A percentile compares a stretch with the other conserved stretches of the same genome.
phyloP scores from a whole-genome alignment of 805 yeast species.

The Yamadazyma paraphyllophila region DNA sequence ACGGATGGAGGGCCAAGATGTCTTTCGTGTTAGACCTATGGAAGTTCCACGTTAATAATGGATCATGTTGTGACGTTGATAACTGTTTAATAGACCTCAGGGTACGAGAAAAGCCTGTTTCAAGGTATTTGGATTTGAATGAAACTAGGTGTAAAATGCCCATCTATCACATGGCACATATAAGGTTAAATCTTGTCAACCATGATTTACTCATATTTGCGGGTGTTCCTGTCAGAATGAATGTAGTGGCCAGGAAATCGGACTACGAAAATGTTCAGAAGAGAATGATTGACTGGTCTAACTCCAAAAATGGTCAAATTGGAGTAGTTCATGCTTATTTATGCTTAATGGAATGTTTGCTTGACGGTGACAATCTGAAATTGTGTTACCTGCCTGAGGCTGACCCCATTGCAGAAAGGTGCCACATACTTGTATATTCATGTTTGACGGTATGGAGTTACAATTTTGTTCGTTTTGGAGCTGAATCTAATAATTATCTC shows the following conservation, averaged over 20 bases:
- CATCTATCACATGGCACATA: constrained; percentile 22
- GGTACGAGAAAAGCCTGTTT: not conserved
- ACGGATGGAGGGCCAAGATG: constrained; percentile 6
- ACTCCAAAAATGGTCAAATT: constrained; percentile 44
- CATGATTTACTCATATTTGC: constrained; percentile 16
- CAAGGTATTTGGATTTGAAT: constrained; percentile 7
- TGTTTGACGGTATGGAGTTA: constrained; percentile 7
- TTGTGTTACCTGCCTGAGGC: constrained; percentile 3
- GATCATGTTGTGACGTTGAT: constrained; percentile 7
- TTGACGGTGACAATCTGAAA: not conserved
- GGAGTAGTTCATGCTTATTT: constrained; percentile 59
- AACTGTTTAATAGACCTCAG: constrained; percentile 3
- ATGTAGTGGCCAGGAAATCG: constrained; percentile 40
- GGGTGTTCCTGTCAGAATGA: constrained; percentile 24
- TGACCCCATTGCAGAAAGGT: constrained; percentile 8
- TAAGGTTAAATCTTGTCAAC: constrained; percentile 18
- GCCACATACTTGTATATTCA: constrained; percentile 6
- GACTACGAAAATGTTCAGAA: constrained; percentile 47
- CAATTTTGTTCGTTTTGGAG: constrained; percentile 4
- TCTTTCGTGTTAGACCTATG: constrained; percentile 5
- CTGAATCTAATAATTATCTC: constrained; percentile 1
- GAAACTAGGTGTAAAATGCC: constrained; percentile 20
- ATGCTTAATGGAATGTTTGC: constrained; percentile 27
- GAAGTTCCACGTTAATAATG: constrained; percentile 1
- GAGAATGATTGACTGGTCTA: constrained; percentile 52